Conservation (phyloP, 257 asterid genomes). For the Penstemon davidsonii region DNA sequence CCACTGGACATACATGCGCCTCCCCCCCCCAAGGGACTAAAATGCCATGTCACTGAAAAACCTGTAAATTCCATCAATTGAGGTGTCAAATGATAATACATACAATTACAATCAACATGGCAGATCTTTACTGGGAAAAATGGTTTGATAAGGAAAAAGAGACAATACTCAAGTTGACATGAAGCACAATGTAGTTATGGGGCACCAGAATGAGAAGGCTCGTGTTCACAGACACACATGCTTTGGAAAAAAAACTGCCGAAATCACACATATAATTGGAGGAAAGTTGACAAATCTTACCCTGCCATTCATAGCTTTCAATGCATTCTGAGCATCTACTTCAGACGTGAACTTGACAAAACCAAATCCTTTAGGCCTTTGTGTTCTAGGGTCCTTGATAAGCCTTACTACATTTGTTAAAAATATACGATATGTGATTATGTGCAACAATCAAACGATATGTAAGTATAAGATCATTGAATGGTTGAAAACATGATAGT, state of each 20-base stretch:
- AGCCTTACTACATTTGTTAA: slow-evolving; percentile 41
- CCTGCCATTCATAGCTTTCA: slow-evolving; percentile 66
- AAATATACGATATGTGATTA: neutral
- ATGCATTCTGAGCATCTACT: slow-evolving; percentile 36
- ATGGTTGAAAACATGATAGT: neutral
- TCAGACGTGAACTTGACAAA: slow-evolving; percentile 40
- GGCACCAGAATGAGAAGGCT: too few relatives aligned
- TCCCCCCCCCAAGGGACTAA: too few relatives aligned
- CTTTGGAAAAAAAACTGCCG: neutral
- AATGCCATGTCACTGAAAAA: too few relatives aligned
- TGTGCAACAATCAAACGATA: neutral
- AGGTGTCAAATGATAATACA: too few relatives aligned
- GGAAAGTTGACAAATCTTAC: slow-evolving; percentile 26
- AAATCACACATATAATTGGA: neutral
- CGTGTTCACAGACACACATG: too few relatives aligned
- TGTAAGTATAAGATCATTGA: slow-evolving; percentile 10
- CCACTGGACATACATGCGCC: too few relatives aligned
- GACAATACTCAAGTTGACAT: too few relatives aligned
- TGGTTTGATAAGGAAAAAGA: too few relatives aligned
- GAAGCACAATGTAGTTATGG: too few relatives aligned
- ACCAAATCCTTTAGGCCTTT: slow-evolving; percentile 49
- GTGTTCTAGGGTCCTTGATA: slow-evolving; percentile 43
- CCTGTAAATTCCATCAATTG: too few relatives aligned
- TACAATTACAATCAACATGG: too few relatives aligned
- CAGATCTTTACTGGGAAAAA: too few relatives aligned